These are phyloP conservation scores for Lotus japonicus DNA, from an alignment of 306 rosid genomes.

Conservation along the genomic window DNA sequence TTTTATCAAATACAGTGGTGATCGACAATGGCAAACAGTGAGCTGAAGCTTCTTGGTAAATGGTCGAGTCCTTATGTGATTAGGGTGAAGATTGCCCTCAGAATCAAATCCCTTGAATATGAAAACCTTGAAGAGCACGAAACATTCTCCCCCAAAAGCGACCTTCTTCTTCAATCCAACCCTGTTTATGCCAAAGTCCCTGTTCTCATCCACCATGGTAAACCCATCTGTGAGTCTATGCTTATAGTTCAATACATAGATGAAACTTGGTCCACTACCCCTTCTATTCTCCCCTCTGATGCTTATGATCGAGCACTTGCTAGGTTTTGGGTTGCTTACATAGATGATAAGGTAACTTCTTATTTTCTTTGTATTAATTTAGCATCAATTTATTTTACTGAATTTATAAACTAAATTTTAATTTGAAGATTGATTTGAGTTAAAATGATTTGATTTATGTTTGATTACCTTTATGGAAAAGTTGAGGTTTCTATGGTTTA, in stretches of 20 bases:
- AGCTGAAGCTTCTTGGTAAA: constrained; percentile 44
- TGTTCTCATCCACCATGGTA: constrained; percentile 45
- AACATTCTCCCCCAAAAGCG: constrained; percentile 35
- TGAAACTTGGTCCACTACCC: constrained; percentile 38
- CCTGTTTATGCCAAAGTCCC: constrained; percentile 47
- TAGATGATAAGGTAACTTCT: constrained; percentile 62
- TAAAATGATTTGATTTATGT: too few relatives aligned
- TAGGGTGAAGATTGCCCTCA: constrained; percentile 51
- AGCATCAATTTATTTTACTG: too few relatives aligned
- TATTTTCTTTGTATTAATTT: too few relatives aligned
- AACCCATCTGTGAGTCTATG: constrained; percentile 53
- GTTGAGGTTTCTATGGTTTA: too few relatives aligned
- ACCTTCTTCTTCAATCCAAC: constrained; percentile 51
- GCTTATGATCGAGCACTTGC: constrained; percentile 43
- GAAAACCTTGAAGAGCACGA: constrained; percentile 39
- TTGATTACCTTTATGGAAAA: too few relatives aligned
- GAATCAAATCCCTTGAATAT: constrained; percentile 41
- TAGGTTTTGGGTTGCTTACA: constrained; percentile 51
- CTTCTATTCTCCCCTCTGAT: constrained; percentile 48
- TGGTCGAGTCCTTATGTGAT: constrained; percentile 47
- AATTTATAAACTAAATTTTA: too few relatives aligned
- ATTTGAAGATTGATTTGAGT: too few relatives aligned
- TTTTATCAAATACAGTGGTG: too few relatives aligned
- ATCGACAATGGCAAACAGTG: constrained; percentile 37
- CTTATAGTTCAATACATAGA: constrained; percentile 52